phyloP scores from a whole-genome alignment of 139 green algal genomes.

The Coccomyxa sp. region DNA sequence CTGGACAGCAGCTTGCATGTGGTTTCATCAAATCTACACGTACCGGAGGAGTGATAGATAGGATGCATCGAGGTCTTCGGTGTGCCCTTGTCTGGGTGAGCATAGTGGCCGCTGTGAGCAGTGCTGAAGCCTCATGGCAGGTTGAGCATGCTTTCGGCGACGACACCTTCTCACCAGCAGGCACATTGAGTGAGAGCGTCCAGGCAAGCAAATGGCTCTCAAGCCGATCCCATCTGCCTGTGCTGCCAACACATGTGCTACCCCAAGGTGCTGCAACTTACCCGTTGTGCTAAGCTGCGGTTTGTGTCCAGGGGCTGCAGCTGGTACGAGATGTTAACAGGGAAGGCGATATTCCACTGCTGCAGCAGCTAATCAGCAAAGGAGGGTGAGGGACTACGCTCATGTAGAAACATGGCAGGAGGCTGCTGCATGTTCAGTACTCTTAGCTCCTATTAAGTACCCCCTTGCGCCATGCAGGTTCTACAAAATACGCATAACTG shows the following conservation, averaged over 20 bases:
- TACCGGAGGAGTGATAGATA: too few relatives aligned
- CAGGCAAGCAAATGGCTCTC: background rate
- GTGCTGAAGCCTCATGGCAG: background rate
- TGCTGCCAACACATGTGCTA: background rate
- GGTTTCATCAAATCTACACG: too few relatives aligned
- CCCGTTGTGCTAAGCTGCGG: background rate
- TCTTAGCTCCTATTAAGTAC: background rate
- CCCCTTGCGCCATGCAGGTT: background rate
- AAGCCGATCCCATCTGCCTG: too few relatives aligned
- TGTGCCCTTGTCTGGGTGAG: too few relatives aligned
- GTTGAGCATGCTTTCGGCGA: background rate
- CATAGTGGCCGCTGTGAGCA: background rate
- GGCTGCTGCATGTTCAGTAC: background rate
- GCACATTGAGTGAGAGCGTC: background rate
- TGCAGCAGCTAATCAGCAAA: background rate
- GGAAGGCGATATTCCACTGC: background rate
- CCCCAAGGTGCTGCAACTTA: background rate
- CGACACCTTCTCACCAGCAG: background rate
- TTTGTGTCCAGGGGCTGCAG: background rate
- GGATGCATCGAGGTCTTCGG: too few relatives aligned
- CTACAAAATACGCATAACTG: background rate
- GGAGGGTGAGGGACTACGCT: background rate
- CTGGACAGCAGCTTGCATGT: too few relatives aligned
- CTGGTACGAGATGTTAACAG: background rate
- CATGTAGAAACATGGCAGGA: background rate